phyloP scores from a whole-genome alignment of 1,284 basidiomycete species.

The Apiotrichum mycotoxinovorans region DNA sequence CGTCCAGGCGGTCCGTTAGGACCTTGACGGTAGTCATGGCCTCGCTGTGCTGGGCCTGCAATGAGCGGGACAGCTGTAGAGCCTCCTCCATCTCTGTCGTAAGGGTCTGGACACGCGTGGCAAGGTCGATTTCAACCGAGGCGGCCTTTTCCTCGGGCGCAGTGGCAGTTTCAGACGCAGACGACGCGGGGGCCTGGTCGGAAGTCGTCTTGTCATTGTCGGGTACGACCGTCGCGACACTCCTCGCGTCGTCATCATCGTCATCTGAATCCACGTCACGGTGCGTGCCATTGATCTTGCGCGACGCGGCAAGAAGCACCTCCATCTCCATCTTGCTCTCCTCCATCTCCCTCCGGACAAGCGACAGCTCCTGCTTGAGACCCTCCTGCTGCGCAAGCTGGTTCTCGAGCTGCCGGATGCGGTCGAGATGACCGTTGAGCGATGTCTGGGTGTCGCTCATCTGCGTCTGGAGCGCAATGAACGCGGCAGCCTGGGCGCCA shows the following conservation, averaged over 20 bases:
- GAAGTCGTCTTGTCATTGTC: slow-evolving; percentile 34
- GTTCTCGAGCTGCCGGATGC: slow-evolving; percentile 75
- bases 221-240: slow-evolving; percentile 43
- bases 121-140: slow-evolving; percentile 60
- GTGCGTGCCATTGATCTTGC: slow-evolving; percentile 26
- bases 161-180: neutral
- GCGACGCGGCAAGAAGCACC: slow-evolving; percentile 27
- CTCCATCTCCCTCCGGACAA: slow-evolving; percentile 68
- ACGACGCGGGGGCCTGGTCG: neutral
- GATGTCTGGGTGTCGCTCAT: slow-evolving; percentile 80
- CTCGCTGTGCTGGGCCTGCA: slow-evolving; percentile 73
- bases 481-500: slow-evolving; percentile 45
- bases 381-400: slow-evolving; percentile 77
- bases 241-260: slow-evolving; percentile 46
- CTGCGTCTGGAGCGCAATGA: slow-evolving; percentile 72
- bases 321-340: slow-evolving; percentile 52
- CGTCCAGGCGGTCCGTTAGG: slow-evolving; percentile 60
- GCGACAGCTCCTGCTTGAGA: slow-evolving; percentile 74
- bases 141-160: neutral
- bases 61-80: slow-evolving; percentile 65
- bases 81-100: slow-evolving; percentile 73
- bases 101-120: slow-evolving; percentile 66
- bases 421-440: slow-evolving; percentile 75
- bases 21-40: slow-evolving; percentile 73
- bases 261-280: slow-evolving; percentile 61